Evolutionary conservation across 768 basidiomycete species (phyloP).

Genomic region (Termitomyces sp.): DNA sequence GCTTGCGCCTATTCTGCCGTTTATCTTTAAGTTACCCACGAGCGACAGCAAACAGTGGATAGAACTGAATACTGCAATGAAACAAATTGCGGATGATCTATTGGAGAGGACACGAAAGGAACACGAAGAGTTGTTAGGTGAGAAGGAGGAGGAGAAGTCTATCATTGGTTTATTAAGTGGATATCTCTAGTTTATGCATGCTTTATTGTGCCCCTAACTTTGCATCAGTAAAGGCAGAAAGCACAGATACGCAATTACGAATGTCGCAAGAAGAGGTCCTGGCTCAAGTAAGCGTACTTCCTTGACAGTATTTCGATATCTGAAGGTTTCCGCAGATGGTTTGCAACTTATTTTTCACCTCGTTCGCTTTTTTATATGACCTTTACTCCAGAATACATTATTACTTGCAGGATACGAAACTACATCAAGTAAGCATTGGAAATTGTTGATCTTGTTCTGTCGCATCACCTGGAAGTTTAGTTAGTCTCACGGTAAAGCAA

Average conservation of each 20-base stretch:
- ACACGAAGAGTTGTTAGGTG: slow-evolving; percentile 18
- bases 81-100: slow-evolving; percentile 32
- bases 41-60: slow-evolving; percentile 22
- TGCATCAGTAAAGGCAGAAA: slow-evolving; percentile 30
- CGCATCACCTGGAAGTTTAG: slow-evolving; percentile 9
- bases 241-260: slow-evolving; percentile 17
- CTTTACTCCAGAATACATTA: slow-evolving; percentile 25
- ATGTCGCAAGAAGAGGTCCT: slow-evolving; percentile 36
- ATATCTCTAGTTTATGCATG: neutral
- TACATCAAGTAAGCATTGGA: slow-evolving; percentile 33
- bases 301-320: neutral
- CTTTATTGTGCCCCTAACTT: neutral
- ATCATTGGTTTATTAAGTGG: slow-evolving; percentile 15
- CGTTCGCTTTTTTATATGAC: neutral
- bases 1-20: slow-evolving; percentile 29
- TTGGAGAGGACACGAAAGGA: slow-evolving; percentile 30
- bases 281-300: slow-evolving; percentile 23
- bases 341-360: neutral
- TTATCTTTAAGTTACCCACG: slow-evolving; percentile 30
- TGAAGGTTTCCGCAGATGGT: slow-evolving; percentile 11
- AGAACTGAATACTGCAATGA: slow-evolving; percentile 27
- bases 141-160: slow-evolving; percentile 28
- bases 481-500: slow-evolving; percentile 28
- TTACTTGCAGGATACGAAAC: slow-evolving; percentile 46
- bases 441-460: neutral